Evolutionary conservation across 495 filamentous ascomycete species (phyloP), one percentile per base, ranked within the genome.

Genomic region (Penicillium coffeae): DNA sequence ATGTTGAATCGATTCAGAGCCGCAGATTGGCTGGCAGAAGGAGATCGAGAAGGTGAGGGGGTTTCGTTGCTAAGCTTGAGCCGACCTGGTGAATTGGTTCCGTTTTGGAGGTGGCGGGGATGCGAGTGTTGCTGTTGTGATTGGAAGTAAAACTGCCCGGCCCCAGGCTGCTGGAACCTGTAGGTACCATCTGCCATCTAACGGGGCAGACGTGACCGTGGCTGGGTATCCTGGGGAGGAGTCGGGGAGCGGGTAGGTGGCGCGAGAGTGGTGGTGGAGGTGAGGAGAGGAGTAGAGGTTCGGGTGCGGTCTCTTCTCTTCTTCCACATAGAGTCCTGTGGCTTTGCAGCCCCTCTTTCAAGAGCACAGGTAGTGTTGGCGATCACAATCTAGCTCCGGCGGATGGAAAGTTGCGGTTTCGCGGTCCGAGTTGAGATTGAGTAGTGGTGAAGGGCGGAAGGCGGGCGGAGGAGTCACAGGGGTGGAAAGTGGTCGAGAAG

Each of bases 181-280:
- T 85, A 82, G 65, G 75, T 76, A 84, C 82, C 86, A 88, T 90
- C 86, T 81, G 87, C 86, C 86, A 90, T 90, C 79, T 82, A 85
- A 76, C 66, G 69, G 64, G 68, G 67, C 69, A 68, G 66, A 73
- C 57, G 67, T 69, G 60, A 69, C 65, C 66, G 60, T 60, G 58
- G 53, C 51, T 64, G 62, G 50, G 61, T 60, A 59, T 51, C 52
- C 54, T 67, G 60, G 44, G 40, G 52, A 42, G 47, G 48, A 35
- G 57, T 58, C 45, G 54, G 51, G 52, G 55, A 53, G 60, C 48
- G 47, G 55, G 55, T 22, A 50, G 45, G 52, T 21, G 49, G 51
- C 42, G 52, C 48, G 41, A 55, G 47, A 55, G 48, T 56, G 32
- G 54, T 51, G 16, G 55, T 45, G 44, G 62, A 59, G 50, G 54